Evolutionary conservation across 2,329 filamentous ascomycete species (phyloP).

Genomic region (Cladosporium halotolerans): DNA sequence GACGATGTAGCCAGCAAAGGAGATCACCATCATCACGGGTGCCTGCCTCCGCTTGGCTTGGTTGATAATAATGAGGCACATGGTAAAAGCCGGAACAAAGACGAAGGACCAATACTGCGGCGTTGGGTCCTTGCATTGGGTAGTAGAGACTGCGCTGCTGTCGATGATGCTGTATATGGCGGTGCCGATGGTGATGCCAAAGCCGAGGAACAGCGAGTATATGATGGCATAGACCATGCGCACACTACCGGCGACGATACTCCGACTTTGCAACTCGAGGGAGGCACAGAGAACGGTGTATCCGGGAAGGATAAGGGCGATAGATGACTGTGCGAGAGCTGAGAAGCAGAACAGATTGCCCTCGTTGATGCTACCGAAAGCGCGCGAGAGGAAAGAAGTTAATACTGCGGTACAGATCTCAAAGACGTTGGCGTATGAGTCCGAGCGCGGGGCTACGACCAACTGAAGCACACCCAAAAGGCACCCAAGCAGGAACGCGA

Average conservation of each 20-base stretch:
- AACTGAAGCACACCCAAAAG: slow-evolving; percentile 70
- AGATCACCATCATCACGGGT: slow-evolving; percentile 69
- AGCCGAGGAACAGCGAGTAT: slow-evolving; percentile 47
- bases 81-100: slow-evolving; percentile 67
- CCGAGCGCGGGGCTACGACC: slow-evolving; percentile 65
- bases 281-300: slow-evolving; percentile 46
- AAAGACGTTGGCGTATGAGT: slow-evolving; percentile 55
- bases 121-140: slow-evolving; percentile 41
- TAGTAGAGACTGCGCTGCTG: slow-evolving; percentile 39
- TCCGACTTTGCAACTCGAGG: slow-evolving; percentile 43
- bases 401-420: slow-evolving; percentile 45
- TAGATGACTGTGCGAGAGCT: slow-evolving; percentile 45
- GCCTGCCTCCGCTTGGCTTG: slow-evolving; percentile 74
- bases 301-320: slow-evolving; percentile 46
- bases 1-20: slow-evolving; percentile 66
- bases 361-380: slow-evolving; percentile 41
- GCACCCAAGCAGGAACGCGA: slow-evolving; percentile 69
- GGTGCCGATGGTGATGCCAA: slow-evolving; percentile 46
- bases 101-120: slow-evolving; percentile 55
- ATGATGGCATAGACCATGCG: slow-evolving; percentile 50
- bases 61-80: slow-evolving; percentile 72
- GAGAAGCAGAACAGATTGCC: slow-evolving; percentile 45
- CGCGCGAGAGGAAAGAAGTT: slow-evolving; percentile 44
- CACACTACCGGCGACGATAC: slow-evolving; percentile 45
- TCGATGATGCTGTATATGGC: slow-evolving; percentile 45